Base-by-base conservation (phyloP, 768 basidiomycete species). In the Gloeopeniophorella convolvens region DNA sequence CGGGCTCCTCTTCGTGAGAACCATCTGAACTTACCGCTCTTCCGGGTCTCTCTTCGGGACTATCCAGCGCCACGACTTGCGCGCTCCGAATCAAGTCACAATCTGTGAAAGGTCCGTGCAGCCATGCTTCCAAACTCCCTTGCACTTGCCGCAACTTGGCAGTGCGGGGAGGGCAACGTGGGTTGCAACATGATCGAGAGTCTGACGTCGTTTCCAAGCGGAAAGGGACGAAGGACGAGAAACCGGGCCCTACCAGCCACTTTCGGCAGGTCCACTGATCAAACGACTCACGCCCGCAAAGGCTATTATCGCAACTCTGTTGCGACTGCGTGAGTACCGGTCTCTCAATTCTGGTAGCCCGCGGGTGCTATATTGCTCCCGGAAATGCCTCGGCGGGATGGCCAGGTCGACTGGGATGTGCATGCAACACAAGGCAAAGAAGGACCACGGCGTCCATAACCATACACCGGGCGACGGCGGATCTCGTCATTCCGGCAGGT, bases 71-170 rank as follows among this genome's bases (percentile, higher is more conserved):
- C 52, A 54, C 52, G 52, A 54, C 46, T 54, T 28, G 52, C 52
- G 51, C 51, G 52, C 52, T 54, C 52, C 52, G 52, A 54, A 54
- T 54, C 52, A 48, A n/a, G 52, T 43, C 46, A 48, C 52, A 48
- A 54, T 54, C 52, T 54, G 43, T 44, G 52, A 54, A 48, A 47
- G 44, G 48, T 41, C 47, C 27, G n/a, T n/a, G 45, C 34, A 53
- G 46, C 11, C 44, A 26, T 43, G 43, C 42, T 37, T 44, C 47
- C 46, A 42, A n/a, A n/a, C n/a, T n/a, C 46, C 43, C 51, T 43
- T 20, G 41, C 41, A 36, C 32, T 42, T 24, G 28, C 43, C 35
- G 34, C 34, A 26, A 26, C 28, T 23, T 48, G 33, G 34, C 47
- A 27, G 41, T 39, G 35, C 44, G 24, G 35, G 42, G 47, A 48